Evolutionary conservation across 1,284 basidiomycete genomes (phyloP), one percentile per base, ranked within the genome.

Genomic region (Cutaneotrichosporon sp.): DNA sequence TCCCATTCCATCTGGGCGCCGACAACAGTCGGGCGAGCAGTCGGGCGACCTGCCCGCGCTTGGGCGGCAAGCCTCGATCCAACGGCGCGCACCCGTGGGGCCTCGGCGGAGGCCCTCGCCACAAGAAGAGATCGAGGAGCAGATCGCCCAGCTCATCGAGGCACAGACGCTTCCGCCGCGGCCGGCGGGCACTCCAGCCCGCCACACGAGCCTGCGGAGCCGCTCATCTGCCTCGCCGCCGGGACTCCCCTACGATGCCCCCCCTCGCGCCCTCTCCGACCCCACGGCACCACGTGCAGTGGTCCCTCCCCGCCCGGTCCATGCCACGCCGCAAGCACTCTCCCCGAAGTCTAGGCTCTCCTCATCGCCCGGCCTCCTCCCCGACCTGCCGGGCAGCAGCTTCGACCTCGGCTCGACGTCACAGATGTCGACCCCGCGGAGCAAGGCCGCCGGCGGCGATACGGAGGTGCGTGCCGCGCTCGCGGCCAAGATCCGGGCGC

Each of bases 111-210:
- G 47, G 9, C 47, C n/a, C 24, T 27, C 47, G 16, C 18, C 27
- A 6, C 24, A 50, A 18, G 47, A 50, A 27, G 47, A 50, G 27
- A 8, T 38, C 34, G 51, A 53, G 24, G 33, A 8, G 13, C 51
- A 53, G 34, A 53, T 53, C 22, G 22, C 33, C 33, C 51, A 53
- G 24, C 34, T 53, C 5, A 13, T 53, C 13, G 34, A 36, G 20
- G 51, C 51, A 4, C 34, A 34, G 33, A 53, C 33, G 20, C 51
- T 53, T 18, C 51, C 51, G 4, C 33, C 51, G 13, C 24, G 34
- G 22, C 51, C 51, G 22, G 7, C 27, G 16, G 25, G 13, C 27
- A 9, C 47, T 50, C 47, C 25, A 42, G 16, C 38, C 18, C 16
- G 38, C 16, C 38, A 31, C 25, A 14, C 13, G 27, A 50, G 25